phyloP scores from a whole-genome alignment of 1,139 yeast species.

The Debaryomyces sp. region DNA sequence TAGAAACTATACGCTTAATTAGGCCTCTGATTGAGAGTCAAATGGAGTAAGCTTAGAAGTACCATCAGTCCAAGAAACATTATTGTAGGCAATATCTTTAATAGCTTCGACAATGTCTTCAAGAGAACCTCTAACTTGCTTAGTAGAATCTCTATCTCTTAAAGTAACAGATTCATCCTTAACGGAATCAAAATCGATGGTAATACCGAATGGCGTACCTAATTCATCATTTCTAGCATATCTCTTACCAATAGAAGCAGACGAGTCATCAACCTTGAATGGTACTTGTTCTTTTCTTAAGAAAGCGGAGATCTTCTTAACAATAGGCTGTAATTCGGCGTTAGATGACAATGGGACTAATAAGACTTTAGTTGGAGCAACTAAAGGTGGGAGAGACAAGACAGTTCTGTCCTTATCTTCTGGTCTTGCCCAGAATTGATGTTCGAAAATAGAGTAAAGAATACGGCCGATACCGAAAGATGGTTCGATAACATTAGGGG shows the following conservation, averaged over 20 bases:
- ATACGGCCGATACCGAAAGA: slow-evolving; percentile 99
- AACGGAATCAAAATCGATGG: slow-evolving; percentile 93
- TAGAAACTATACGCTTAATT: neutral
- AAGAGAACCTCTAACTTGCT: slow-evolving; percentile 92
- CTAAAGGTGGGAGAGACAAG: slow-evolving; percentile 89
- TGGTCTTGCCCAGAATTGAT: slow-evolving; percentile 92
- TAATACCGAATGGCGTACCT: slow-evolving; percentile 99
- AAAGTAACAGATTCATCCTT: slow-evolving; percentile 90
- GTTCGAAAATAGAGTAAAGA: slow-evolving; percentile 90
- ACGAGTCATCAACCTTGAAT: slow-evolving; percentile 95
- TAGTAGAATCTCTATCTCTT: slow-evolving; percentile 97
- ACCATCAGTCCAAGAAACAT: slow-evolving; percentile 82
- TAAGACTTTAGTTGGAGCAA: slow-evolving; percentile 97
- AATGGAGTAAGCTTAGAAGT: slow-evolving; percentile 69
- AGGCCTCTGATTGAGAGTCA: slow-evolving; percentile 46
- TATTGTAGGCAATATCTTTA: slow-evolving; percentile 72
- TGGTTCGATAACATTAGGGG: slow-evolving; percentile 98
- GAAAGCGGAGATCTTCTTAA: slow-evolving; percentile 64
- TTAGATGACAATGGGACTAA: slow-evolving; percentile 92
- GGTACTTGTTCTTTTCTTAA: slow-evolving; percentile 86
- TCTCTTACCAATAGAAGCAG: slow-evolving; percentile 98
- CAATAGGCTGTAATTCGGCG: slow-evolving; percentile 76
- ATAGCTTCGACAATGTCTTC: slow-evolving; percentile 80
- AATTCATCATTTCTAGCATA: slow-evolving; percentile 98
- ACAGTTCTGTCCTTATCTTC: slow-evolving; percentile 91